Evolutionary conservation across 176 grass and related monocot genomes (phyloP).

Genomic region (Oryza meridionalis): DNA sequence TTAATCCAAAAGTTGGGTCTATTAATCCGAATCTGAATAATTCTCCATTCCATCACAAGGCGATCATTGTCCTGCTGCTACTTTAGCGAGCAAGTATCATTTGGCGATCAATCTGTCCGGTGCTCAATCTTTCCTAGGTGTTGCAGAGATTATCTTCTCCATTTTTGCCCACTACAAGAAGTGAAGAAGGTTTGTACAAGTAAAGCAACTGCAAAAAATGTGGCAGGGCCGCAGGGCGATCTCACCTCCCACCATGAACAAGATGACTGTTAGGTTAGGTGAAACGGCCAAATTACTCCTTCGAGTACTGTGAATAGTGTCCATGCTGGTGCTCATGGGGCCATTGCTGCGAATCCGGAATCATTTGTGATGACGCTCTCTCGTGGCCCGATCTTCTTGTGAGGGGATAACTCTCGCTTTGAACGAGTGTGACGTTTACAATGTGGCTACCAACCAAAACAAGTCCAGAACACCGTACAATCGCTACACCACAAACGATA

Average conservation of each 20-base stretch:
- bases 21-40: background rate
- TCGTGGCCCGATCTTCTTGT: too few relatives aligned
- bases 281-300: background rate
- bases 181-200: background rate
- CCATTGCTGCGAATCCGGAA: background rate
- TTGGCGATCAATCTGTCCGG: background rate
- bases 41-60: background rate
- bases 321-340: background rate
- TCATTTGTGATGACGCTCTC: too few relatives aligned
- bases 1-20: background rate
- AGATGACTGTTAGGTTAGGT: background rate
- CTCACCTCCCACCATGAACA: background rate
- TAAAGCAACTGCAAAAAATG: background rate
- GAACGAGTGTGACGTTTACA: too few relatives aligned
- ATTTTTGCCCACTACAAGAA: background rate
- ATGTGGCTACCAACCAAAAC: too few relatives aligned
- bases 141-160: background rate
- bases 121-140: background rate
- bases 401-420: too few relatives aligned
- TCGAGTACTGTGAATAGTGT: background rate
- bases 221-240: too few relatives aligned
- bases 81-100: background rate
- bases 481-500: too few relatives aligned
- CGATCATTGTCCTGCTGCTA: background rate
- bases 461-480: too few relatives aligned